Base-by-base conservation (phyloP, 768 basidiomycete genomes). In the Fomitopsis serialis region DNA sequence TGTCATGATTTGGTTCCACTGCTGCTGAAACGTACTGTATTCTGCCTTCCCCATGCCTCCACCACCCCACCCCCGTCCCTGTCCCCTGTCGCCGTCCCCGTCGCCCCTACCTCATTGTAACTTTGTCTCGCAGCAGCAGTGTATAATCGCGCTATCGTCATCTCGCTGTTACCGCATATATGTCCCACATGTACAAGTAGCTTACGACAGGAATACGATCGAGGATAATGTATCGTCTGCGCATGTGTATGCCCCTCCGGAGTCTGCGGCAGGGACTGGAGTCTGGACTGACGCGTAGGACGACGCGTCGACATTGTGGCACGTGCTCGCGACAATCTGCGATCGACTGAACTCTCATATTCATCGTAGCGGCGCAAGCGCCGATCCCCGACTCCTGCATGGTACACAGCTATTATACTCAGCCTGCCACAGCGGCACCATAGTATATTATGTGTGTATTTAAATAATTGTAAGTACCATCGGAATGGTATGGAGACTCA, bases 71-170 rank as follows among this genome's bases (percentile, higher is more conserved):
- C 53, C 25, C 32, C 23, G 22, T 19, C 52, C 54, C 52, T 45
- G 49, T 44, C 48, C 42, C 53, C 29, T 32, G 29, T 32, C 29
- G 29, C 29, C 29, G n/a, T 32, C 29, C 48, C 45, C 27, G 49
- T 32, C 46, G 40, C 57, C 54, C 48, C 29, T 53, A 51, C 54
- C 52, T 48, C 51, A 50, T 49, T 45, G 48, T 61, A 52, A 52
- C 40, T 42, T 45, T 43, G 3, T 25, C 52, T 9, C 12, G 37
- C 49, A 54, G 57, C 55, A 55, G 48, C 49, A 54, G 55, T 54
- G 56, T 63, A 58, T 64, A 65, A 58, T 43, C 53, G 57, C 60
- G 63, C 61, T 61, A 61, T 61, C 61, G 61, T 56, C 58, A 61
- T 57, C 46, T 61, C 61, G 58, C 61, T 59, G 55, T 61, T 61